phyloP scores from a whole-genome alignment of 2,329 filamentous ascomycete species.

The Beauveria pseudobassiana region DNA sequence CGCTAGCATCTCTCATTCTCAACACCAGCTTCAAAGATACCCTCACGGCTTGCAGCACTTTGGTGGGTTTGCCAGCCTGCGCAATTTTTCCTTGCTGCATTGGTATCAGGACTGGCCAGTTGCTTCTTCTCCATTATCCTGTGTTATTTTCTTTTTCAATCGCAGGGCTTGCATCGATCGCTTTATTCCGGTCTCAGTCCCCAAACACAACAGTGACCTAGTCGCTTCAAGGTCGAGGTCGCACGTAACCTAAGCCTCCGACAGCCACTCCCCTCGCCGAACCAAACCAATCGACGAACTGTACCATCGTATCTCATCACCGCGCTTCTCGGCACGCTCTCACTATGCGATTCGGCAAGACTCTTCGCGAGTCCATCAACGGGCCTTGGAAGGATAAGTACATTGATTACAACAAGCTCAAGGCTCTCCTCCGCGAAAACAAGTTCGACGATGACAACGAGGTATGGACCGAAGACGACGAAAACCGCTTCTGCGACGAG shows the following conservation, averaged over 20 bases:
- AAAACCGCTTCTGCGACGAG: constrained; percentile 90
- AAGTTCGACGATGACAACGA: constrained; percentile 52
- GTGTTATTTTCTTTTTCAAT: not conserved
- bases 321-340: not conserved
- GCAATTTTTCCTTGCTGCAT: not conserved
- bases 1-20: not conserved
- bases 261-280: not conserved
- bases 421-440: constrained; percentile 78
- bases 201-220: not conserved
- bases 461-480: constrained; percentile 88
- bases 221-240: not conserved
- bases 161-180: not conserved
- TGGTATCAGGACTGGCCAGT: not conserved
- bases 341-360: constrained; percentile 88
- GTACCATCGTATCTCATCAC: not conserved
- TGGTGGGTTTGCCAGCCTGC: not conserved
- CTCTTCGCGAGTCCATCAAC: constrained; percentile 72
- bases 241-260: not conserved
- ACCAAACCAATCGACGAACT: not conserved
- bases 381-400: constrained; percentile 87
- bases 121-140: not conserved
- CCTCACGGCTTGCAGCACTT: not conserved
- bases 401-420: constrained; percentile 92
- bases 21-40: not conserved
- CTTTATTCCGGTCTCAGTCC: not conserved